Evolutionary conservation across 2,329 filamentous ascomycete genomes (phyloP).

Genomic region (Monilinia polystroma): DNA sequence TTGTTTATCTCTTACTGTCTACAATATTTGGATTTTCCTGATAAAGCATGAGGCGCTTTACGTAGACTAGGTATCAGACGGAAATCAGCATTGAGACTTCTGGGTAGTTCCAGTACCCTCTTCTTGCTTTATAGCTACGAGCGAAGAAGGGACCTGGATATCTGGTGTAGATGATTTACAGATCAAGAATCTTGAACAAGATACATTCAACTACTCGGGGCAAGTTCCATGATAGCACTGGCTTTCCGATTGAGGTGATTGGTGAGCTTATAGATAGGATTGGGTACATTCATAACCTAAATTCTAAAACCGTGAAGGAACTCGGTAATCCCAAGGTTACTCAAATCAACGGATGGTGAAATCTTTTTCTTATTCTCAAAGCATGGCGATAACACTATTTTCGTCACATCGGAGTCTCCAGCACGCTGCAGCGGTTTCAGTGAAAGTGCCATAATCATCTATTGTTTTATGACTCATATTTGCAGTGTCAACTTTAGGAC

Average conservation of each 20-base stretch:
- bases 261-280: neutral
- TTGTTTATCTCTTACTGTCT: neutral
- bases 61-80: neutral
- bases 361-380: neutral
- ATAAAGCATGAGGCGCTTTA: neutral
- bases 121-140: neutral
- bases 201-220: neutral
- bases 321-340: neutral
- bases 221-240: too few species aligned
- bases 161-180: neutral
- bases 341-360: neutral
- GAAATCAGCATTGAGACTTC: neutral
- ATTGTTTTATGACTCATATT: neutral
- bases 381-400: neutral
- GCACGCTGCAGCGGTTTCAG: neutral
- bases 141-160: neutral
- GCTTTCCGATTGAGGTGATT: neutral
- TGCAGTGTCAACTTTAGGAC: neutral
- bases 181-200: neutral
- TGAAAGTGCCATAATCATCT: neutral
- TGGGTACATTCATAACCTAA: neutral
- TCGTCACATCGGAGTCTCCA: neutral
- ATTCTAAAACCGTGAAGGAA: neutral
- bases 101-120: slow-evolving; percentile 1
- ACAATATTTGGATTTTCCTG: neutral